Percentiles rank a stretch among this genome's conserved stretches.
Evolutionary conservation across 176 grass and related monocot species (phyloP).

Genomic region (Tillandsia leiboldiana): DNA sequence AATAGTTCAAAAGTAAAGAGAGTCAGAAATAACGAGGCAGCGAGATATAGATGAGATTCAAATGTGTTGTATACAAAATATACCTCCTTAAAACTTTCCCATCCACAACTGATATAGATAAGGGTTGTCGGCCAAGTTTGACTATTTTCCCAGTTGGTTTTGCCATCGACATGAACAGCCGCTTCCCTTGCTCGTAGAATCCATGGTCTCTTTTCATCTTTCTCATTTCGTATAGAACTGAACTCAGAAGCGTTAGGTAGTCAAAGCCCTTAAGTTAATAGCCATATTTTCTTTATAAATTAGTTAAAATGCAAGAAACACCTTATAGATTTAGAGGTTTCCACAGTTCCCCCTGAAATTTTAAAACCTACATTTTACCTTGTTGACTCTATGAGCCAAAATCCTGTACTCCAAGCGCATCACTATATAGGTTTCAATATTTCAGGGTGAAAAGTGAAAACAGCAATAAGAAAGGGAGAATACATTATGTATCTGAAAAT

Average conservation of each 20-base stretch:
- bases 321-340: neutral
- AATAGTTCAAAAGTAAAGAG: neutral
- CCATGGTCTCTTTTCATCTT: slow-evolving; percentile 97
- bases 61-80: neutral
- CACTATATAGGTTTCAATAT: no score
- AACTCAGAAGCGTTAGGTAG: slow-evolving; percentile 13
- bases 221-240: slow-evolving; percentile 60
- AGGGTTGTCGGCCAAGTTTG: slow-evolving; percentile 69
- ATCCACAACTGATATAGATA: slow-evolving; percentile 95
- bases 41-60: neutral
- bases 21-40: neutral
- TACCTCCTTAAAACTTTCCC: slow-evolving; percentile 98
- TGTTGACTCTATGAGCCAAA: neutral
- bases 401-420: no score
- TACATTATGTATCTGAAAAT: neutral
- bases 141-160: slow-evolving; percentile 34
- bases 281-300: no score
- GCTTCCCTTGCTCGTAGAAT: slow-evolving; percentile 83
- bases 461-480: no score
- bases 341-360: neutral
- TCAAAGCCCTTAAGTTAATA: neutral
- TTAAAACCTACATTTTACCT: neutral
- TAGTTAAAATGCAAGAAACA: neutral
- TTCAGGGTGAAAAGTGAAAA: no score
- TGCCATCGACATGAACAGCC: slow-evolving; percentile 61